These are phyloP conservation scores for Colletotrichum orchidophilum DNA, from an alignment of 2,329 filamentous ascomycete genomes.

Conservation along the genomic window DNA sequence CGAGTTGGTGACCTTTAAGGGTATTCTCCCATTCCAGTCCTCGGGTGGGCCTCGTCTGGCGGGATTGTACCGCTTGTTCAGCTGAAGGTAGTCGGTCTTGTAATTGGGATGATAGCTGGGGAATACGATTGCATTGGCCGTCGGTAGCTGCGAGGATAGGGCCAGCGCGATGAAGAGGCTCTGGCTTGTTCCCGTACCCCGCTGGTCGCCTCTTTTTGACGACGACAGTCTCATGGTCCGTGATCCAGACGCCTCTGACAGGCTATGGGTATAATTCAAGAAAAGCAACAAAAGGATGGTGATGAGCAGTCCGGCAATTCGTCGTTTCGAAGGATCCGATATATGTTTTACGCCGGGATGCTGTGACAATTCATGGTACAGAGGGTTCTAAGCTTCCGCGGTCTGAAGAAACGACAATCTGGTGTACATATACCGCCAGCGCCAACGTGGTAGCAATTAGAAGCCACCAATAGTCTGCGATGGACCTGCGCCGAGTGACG, in stretches of 20 bases:
- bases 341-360: background rate
- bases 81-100: slow-evolving; percentile 38
- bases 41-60: slow-evolving; percentile 44
- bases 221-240: slow-evolving; percentile 15
- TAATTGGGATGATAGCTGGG: slow-evolving; percentile 15
- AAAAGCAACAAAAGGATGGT: background rate
- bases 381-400: slow-evolving; percentile 12
- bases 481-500: slow-evolving; percentile 29
- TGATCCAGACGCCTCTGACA: background rate
- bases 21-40: slow-evolving; percentile 54
- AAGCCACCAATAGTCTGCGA: slow-evolving; percentile 22
- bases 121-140: slow-evolving; percentile 17
- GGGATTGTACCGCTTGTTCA: slow-evolving; percentile 37
- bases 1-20: slow-evolving; percentile 75
- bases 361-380: slow-evolving; percentile 18
- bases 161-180: slow-evolving; percentile 3
- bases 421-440: slow-evolving; percentile 23
- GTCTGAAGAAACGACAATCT: background rate
- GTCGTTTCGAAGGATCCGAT: background rate
- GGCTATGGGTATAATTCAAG: background rate
- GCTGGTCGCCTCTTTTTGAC: slow-evolving; percentile 11
- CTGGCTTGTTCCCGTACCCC: background rate
- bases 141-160: slow-evolving; percentile 15
- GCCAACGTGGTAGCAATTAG: slow-evolving; percentile 2
- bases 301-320: background rate